Conservation (phyloP, 129 eudicot species). For the Artemisia annua region DNA sequence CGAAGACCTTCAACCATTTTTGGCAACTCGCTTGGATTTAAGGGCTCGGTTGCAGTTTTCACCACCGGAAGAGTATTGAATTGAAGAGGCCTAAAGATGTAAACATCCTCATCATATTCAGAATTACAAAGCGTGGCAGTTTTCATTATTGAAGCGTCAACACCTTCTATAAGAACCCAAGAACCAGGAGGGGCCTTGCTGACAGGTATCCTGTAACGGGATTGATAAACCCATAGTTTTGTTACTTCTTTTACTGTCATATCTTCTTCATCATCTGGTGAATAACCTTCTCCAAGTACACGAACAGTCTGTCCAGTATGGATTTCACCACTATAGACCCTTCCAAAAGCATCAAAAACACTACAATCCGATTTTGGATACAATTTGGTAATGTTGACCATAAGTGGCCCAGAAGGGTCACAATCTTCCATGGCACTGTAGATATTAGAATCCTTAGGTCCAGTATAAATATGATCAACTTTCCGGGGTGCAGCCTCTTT, state of each 20-base stretch:
- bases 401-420: slow-evolving; percentile 86
- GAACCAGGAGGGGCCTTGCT: slow-evolving; percentile 97
- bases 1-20: slow-evolving; percentile 99
- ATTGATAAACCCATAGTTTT: slow-evolving; percentile 93
- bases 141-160: slow-evolving; percentile 99
- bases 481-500: slow-evolving; percentile 73
- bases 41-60: slow-evolving; percentile 98
- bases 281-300: slow-evolving; percentile 97
- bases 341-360: slow-evolving; percentile 99
- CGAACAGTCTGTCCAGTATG: slow-evolving; percentile 84
- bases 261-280: slow-evolving; percentile 99
- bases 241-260: slow-evolving; percentile 98
- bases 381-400: slow-evolving; percentile 90
- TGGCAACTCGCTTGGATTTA: slow-evolving; percentile 97
- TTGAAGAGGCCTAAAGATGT: slow-evolving; percentile 89
- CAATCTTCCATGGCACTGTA: slow-evolving; percentile 74
- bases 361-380: slow-evolving; percentile 96
- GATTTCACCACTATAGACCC: slow-evolving; percentile 95
- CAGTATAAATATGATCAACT: slow-evolving; percentile 86
- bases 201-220: slow-evolving; percentile 92
- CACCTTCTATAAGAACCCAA: slow-evolving; percentile 99
- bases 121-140: slow-evolving; percentile 88
- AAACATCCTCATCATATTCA: slow-evolving; percentile 81
- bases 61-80: slow-evolving; percentile 97
- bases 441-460: slow-evolving; percentile 67